phyloP scores from a whole-genome alignment of 2,329 filamentous ascomycete genomes.

The Xylaria polymorpha region DNA sequence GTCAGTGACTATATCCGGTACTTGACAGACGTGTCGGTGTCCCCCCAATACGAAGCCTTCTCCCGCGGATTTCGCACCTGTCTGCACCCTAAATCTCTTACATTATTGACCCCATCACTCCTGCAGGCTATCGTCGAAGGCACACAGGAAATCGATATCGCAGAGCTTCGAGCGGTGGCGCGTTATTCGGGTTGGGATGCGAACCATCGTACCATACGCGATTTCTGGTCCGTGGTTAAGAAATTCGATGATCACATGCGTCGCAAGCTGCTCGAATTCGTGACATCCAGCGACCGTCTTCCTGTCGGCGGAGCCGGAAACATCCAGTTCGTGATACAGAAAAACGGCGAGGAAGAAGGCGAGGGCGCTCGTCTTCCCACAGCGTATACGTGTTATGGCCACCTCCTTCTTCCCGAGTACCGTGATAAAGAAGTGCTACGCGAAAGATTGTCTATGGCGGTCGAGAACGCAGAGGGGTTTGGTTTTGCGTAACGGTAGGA shows the following conservation, averaged over 20 bases:
- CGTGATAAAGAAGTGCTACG: slow-evolving; percentile 74
- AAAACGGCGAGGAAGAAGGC: slow-evolving; percentile 73
- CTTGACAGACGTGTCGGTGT: slow-evolving; percentile 81
- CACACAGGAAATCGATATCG: slow-evolving; percentile 80
- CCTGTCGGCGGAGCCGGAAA: slow-evolving; percentile 87
- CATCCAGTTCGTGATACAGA: slow-evolving; percentile 85
- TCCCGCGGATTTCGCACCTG: slow-evolving; percentile 82
- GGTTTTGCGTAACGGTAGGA: slow-evolving; percentile 71
- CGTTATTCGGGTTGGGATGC: slow-evolving; percentile 86
- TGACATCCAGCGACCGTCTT: slow-evolving; percentile 90
- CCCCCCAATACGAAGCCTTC: slow-evolving; percentile 83
- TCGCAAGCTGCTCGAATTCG: slow-evolving; percentile 86
- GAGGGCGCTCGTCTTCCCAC: slow-evolving; percentile 75
- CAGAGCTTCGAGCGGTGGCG: slow-evolving; percentile 75
- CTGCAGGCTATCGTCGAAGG: slow-evolving; percentile 88
- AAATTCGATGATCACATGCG: slow-evolving; percentile 75
- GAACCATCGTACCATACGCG: slow-evolving; percentile 73
- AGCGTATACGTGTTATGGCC: slow-evolving; percentile 93
- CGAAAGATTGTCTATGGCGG: slow-evolving; percentile 82
- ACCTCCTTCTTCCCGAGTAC: slow-evolving; percentile 87
- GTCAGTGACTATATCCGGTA: slow-evolving; percentile 87
- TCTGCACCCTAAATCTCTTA: slow-evolving; percentile 75
- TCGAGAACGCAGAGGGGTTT: slow-evolving; percentile 91
- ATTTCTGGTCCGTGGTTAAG: slow-evolving; percentile 87
- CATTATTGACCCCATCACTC: slow-evolving; percentile 75